Percentiles rank a stretch among this genome's conserved stretches.
These are phyloP conservation scores for Cicer yamashitae DNA, from an alignment of 306 rosid genomes.

Conservation along the genomic window DNA sequence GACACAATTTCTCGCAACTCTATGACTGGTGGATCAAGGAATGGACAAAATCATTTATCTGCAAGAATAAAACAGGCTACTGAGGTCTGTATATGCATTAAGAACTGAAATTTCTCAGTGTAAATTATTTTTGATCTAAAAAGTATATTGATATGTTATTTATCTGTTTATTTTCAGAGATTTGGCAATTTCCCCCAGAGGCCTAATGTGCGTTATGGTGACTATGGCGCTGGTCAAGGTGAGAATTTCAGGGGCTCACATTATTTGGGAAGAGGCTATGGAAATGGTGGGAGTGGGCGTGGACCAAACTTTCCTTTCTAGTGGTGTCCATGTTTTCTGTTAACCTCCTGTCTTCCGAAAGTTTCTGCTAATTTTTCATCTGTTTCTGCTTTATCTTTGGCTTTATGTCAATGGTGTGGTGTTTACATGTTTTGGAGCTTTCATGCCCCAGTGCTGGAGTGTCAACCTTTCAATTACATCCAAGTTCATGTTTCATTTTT, in stretches of 20 bases:
- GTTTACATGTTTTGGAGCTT: conserved; percentile 25
- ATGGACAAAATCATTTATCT: conserved; percentile 55
- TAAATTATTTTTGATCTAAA: conserved; percentile 20
- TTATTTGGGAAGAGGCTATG: conserved; percentile 48
- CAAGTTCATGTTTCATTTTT: conserved; percentile 54
- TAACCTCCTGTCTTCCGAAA: conserved; percentile 27
- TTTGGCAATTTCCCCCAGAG: conserved; percentile 62
- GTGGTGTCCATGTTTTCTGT: conserved; percentile 31
- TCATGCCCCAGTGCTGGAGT: conserved; percentile 24
- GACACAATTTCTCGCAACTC: conserved; percentile 76
- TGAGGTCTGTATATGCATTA: conserved; percentile 59
- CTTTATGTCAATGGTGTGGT: conserved; percentile 39
- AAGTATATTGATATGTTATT: conserved; percentile 11
- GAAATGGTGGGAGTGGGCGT: conserved; percentile 56
- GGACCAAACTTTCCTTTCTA: conserved; percentile 54
- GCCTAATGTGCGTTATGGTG: conserved; percentile 51
- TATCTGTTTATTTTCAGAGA: conserved; percentile 55
- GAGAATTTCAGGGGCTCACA: conserved; percentile 49
- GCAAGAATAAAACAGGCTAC: conserved; percentile 59
- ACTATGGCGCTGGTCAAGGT: conserved; percentile 59
- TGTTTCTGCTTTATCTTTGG: conserved; percentile 33
- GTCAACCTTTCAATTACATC: conserved; percentile 35
- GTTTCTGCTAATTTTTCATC: conserved; percentile 31
- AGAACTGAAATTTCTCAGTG: conserved; percentile 25
- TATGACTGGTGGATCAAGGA: conserved; percentile 59